These are phyloP conservation scores for Trypanosoma cruzi DNA, from an alignment of 208 protist species.

Conservation along the genomic window DNA sequence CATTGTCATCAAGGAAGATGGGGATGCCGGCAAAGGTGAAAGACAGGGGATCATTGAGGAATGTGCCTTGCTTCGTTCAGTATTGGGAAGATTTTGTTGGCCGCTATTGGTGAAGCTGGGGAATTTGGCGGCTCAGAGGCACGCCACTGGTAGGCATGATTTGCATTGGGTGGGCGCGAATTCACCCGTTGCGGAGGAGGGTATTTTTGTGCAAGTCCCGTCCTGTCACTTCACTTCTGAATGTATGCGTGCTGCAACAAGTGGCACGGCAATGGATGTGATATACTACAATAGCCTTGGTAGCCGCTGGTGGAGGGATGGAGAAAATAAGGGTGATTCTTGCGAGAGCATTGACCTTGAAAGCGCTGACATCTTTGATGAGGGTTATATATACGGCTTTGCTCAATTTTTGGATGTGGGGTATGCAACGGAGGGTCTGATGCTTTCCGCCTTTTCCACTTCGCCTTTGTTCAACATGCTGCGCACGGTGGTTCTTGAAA, in stretches of 20 bases:
- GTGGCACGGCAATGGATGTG: constrained; percentile 29
- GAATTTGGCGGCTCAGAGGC: constrained; percentile 12
- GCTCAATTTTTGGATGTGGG: constrained; percentile 35
- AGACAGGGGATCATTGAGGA: constrained; percentile 28
- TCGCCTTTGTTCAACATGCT: constrained; percentile 59
- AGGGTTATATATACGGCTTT: constrained; percentile 63
- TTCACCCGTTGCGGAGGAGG: constrained; percentile 45
- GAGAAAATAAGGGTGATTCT: background rate
- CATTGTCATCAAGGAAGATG: constrained; percentile 8
- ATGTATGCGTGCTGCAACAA: constrained; percentile 26
- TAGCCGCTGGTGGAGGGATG: constrained; percentile 9
- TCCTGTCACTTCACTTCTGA: constrained; percentile 37
- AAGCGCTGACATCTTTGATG: constrained; percentile 14
- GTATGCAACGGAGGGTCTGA: constrained; percentile 23
- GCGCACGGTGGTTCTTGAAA: constrained; percentile 43
- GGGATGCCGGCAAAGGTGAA: background rate
- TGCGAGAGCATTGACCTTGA: too few relatives aligned
- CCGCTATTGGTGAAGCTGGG: constrained; percentile 26
- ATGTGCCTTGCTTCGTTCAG: constrained; percentile 25
- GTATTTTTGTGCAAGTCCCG: constrained; percentile 69
- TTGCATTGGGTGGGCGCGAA: constrained; percentile 1
- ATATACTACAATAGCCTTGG: constrained; percentile 32
- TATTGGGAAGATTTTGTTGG: constrained; percentile 35
- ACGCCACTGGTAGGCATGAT: constrained; percentile 34
- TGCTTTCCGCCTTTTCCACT: constrained; percentile 45